These are phyloP conservation scores for Solanum hybrid DNA, from an alignment of 305 asterid genomes.

Conservation along the genomic window DNA sequence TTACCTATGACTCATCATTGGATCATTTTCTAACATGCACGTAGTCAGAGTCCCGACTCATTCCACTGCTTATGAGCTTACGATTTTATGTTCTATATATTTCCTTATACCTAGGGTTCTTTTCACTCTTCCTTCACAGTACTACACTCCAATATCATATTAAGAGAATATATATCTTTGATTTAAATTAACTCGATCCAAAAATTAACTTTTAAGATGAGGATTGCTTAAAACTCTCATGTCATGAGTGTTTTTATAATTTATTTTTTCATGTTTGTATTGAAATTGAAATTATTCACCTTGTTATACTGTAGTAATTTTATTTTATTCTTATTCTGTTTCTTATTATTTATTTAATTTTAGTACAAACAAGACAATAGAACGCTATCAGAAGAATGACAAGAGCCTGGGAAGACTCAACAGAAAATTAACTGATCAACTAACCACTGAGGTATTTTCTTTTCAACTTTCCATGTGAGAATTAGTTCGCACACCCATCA, in stretches of 20 bases:
- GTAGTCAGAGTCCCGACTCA: not conserved
- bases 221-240: not conserved
- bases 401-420: slow-evolving; percentile 14
- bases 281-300: not conserved
- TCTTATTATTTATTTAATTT: too few relatives aligned
- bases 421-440: slow-evolving; percentile 3
- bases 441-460: slow-evolving; percentile 21
- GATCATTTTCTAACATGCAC: not conserved
- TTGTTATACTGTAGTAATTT: not conserved
- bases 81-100: not conserved
- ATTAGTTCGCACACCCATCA: not conserved
- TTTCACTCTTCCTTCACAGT: not conserved
- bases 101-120: not conserved
- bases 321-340: not conserved
- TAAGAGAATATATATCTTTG: not conserved
- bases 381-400: slow-evolving; percentile 28
- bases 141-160: not conserved
- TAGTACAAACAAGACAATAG: slow-evolving; percentile 28
- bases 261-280: not conserved
- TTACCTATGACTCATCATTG: not conserved
- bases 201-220: not conserved
- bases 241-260: not conserved
- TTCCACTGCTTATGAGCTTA: not conserved
- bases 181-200: not conserved
- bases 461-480: not conserved